phyloP scores from a whole-genome alignment of 179 eudicot species.

The Sideroxylon spinosum region DNA sequence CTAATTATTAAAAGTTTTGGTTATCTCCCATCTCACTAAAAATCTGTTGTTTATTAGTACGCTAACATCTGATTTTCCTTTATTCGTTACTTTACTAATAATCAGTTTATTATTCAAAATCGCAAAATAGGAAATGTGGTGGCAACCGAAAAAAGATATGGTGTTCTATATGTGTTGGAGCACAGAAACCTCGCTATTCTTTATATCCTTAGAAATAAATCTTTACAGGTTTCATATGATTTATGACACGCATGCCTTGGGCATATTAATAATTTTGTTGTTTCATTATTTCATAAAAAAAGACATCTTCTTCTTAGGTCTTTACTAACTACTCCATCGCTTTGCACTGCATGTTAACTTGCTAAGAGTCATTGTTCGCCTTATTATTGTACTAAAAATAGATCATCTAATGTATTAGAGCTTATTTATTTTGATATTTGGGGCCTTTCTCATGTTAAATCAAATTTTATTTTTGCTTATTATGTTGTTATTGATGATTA shows the following conservation, averaged over 20 bases:
- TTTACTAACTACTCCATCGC: not conserved
- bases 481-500: slow-evolving; percentile 12
- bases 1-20: slow-evolving; percentile 7
- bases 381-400: not conserved
- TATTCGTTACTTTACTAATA: slow-evolving; percentile 1
- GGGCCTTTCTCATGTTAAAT: slow-evolving; percentile 6
- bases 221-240: not conserved
- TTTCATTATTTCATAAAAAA: slow-evolving; percentile 5
- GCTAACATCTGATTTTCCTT: slow-evolving; percentile 5
- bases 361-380: not conserved
- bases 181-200: not conserved
- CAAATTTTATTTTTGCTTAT: not conserved
- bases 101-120: not conserved
- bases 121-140: not conserved
- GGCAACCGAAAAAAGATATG: not conserved
- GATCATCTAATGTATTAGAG: not conserved
- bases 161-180: slow-evolving; percentile 5
- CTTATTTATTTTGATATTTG: slow-evolving; percentile 2
- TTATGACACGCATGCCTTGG: slow-evolving; percentile 11
- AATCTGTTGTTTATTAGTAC: slow-evolving; percentile 12
- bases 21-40: slow-evolving; percentile 9
- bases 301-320: slow-evolving; percentile 9
- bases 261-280: not conserved
- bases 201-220: too few relatives aligned
- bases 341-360: slow-evolving; percentile 6